Evolutionary conservation across 2,329 filamentous ascomycete species (phyloP).

Genomic region (Colletotrichum tropicale): DNA sequence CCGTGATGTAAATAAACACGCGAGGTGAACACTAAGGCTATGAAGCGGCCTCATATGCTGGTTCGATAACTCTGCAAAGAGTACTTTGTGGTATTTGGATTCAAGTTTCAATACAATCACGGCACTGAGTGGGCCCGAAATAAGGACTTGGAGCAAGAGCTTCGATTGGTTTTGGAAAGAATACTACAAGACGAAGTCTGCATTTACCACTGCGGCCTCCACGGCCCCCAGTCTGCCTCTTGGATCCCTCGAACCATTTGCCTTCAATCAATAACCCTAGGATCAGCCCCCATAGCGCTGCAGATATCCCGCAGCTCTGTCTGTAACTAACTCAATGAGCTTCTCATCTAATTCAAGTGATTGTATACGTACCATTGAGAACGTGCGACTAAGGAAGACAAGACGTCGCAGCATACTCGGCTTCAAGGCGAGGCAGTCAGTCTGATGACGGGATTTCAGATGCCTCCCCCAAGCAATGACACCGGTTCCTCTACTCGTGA

Average conservation of each 20-base stretch:
- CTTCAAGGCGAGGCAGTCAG: neutral
- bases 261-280: neutral
- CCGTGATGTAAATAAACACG: neutral
- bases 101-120: neutral
- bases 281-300: neutral
- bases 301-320: neutral
- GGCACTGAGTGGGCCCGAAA: neutral
- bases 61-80: neutral
- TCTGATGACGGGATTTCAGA: neutral
- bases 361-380: neutral
- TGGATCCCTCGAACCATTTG: neutral
- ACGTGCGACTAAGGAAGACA: neutral
- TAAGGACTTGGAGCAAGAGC: neutral
- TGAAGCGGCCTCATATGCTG: neutral
- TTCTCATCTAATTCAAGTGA: neutral
- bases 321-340: neutral
- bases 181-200: neutral
- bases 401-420: neutral
- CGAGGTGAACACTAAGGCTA: neutral
- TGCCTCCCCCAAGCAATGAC: neutral
- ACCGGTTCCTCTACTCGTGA: neutral
- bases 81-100: neutral
- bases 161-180: neutral
- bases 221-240: neutral
- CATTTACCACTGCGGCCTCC: neutral